These are phyloP conservation scores for Colletotrichum coccodes DNA, from an alignment of 2,329 filamentous ascomycete genomes.

Conservation along the genomic window DNA sequence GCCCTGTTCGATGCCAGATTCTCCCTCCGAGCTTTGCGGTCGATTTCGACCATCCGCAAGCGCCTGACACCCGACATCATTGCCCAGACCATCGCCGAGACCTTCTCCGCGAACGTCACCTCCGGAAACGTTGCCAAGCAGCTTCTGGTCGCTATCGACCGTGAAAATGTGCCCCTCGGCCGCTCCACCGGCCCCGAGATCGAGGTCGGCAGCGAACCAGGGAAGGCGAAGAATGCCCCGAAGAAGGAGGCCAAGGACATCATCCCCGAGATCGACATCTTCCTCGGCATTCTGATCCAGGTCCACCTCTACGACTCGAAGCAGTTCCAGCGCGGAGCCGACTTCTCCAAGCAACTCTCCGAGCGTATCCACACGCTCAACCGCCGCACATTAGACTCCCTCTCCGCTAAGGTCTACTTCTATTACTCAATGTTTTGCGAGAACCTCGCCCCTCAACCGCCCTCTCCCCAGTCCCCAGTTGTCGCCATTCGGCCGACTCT, in stretches of 20 bases:
- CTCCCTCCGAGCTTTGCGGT: constrained; percentile 90
- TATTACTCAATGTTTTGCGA: constrained; percentile 98
- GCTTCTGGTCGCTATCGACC: constrained; percentile 76
- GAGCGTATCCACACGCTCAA: constrained; percentile 90
- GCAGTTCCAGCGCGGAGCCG: constrained; percentile 80
- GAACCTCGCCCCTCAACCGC: constrained; percentile 86
- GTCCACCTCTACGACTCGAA: constrained; percentile 90
- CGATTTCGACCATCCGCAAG: constrained; percentile 96
- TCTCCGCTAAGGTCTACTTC: constrained; percentile 96
- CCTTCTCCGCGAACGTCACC: constrained; percentile 71
- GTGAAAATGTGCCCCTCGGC: constrained; percentile 71
- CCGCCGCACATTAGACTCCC: constrained; percentile 90
- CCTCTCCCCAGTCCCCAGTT: constrained; percentile 87
- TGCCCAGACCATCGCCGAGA: constrained; percentile 82
- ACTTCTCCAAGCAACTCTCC: constrained; percentile 86
- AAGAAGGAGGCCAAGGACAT: constrained; percentile 80
- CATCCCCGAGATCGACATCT: constrained; percentile 88
- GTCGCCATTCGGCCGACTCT: constrained; percentile 88
- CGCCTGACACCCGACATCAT: constrained; percentile 85
- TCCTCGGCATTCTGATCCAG: constrained; percentile 86
- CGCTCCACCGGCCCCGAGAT: constrained; percentile 71
- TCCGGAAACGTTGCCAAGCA: constrained; percentile 75
- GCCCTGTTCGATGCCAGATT: constrained; percentile 94
- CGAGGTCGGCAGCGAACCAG: constrained; percentile 73
- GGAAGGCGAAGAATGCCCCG: constrained; percentile 65